Evolutionary conservation across 495 filamentous ascomycete species (phyloP), one percentile per base, ranked within the genome.

Genomic region (Penicillium maclennaniae): DNA sequence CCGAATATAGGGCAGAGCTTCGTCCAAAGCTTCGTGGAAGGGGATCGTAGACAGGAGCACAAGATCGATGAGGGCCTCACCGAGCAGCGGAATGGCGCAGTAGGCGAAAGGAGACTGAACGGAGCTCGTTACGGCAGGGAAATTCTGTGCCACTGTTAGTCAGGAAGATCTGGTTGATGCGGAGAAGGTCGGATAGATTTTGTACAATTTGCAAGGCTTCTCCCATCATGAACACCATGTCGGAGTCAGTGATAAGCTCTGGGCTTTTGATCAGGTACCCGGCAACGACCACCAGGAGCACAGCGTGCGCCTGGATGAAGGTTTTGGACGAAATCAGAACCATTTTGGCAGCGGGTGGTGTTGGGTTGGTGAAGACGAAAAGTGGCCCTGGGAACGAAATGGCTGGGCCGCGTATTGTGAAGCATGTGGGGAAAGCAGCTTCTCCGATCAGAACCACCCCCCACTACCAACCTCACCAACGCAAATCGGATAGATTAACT

Each of bases 221-320:
- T 40, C 91, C 91, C 14, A 95, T 71, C 39, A 96, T 81, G 60
- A 83, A 92, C 46, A 95, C 88, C 9, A 95, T 59, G 40, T 88
- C 85, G 49, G 91, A 89, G 62, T 93, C 85, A 40, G 85, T 82
- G 55, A 96, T 79, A 51, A 76, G 70, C 36, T 69, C 64, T 4
- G 91, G 91, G 23, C 78, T 81, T 46, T 80, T 85, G 63, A 91
- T 79, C 73, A 95, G 86, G 79, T 91, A 89, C 69, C 85, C 91
- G 62, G 82, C 87, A 23, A 92, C 78, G 17, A 87, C 87, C 54
- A 93, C 69, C 69, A 92, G 86, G 76, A 92, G 87, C 67, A 95
- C 79, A 58, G 84, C 86, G 54, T 95, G 74, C 34, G 81, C 83
- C 58, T 88, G 86, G 54, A 96, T 80, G 59, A 95, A 83, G 3